A percentile compares a stretch with the other conserved stretches of the same genome.
These are phyloP conservation scores for Microdochium bolleyi DNA, from an alignment of 2,329 filamentous ascomycete species.

Conservation along the genomic window DNA sequence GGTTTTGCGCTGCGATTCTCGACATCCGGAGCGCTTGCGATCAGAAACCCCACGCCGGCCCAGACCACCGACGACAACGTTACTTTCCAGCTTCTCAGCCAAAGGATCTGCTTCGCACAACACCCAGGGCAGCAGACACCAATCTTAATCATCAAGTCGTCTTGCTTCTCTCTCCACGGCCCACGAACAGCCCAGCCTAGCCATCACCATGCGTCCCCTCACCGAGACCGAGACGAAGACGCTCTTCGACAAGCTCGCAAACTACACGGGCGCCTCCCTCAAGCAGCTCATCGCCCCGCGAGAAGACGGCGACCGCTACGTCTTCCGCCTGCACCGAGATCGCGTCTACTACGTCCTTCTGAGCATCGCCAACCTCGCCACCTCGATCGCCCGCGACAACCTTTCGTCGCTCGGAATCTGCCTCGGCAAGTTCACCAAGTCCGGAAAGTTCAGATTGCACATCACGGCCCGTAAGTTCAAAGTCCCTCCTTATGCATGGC, in stretches of 20 bases:
- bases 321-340: conserved; percentile 75
- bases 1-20: neutral
- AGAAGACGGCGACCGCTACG: conserved; percentile 67
- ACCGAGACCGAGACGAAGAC: conserved; percentile 57
- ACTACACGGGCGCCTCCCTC: conserved; percentile 82
- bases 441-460: conserved; percentile 89
- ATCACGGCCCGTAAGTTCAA: conserved; percentile 54
- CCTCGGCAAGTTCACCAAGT: conserved; percentile 91
- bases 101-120: neutral
- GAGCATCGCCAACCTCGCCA: conserved; percentile 84
- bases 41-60: conserved; percentile 7
- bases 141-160: neutral
- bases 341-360: conserved; percentile 90
- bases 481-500: conserved; percentile 1
- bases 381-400: conserved; percentile 71
- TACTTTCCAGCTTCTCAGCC: neutral
- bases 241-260: conserved; percentile 86
- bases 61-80: neutral
- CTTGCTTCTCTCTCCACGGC: neutral
- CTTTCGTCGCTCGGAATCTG: conserved; percentile 86
- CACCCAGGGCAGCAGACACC: no score
- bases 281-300: conserved; percentile 75
- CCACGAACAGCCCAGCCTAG: neutral
- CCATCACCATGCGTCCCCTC: conserved; percentile 7
- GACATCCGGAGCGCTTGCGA: neutral